Conservation (phyloP, 768 basidiomycete genomes). For the Lactarius akahatsu region DNA sequence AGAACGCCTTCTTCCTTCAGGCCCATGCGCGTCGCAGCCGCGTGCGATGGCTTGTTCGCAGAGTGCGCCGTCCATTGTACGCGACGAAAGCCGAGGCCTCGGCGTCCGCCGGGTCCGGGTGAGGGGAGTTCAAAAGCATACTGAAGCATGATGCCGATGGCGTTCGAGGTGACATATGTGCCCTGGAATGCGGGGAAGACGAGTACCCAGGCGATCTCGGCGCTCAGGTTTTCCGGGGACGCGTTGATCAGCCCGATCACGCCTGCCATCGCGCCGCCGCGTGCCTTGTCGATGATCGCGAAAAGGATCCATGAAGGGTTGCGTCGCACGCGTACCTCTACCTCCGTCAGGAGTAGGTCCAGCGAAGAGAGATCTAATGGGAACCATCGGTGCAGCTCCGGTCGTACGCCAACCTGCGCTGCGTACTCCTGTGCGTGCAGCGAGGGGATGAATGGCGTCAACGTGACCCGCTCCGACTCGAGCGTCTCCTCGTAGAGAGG, state of each 20-base stretch:
- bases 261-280: constrained; percentile 40
- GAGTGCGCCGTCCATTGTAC: constrained; percentile 45
- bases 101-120: constrained; percentile 20
- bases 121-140: constrained; percentile 36
- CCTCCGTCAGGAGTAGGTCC: constrained; percentile 30
- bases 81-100: constrained; percentile 46
- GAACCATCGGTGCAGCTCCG: constrained; percentile 36
- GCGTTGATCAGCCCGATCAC: constrained; percentile 38
- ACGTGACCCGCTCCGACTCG: constrained; percentile 39
- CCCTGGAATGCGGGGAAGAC: constrained; percentile 19
- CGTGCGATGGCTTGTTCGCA: constrained; percentile 39
- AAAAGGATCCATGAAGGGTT: constrained; percentile 34
- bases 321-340: constrained; percentile 30
- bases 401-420: constrained; percentile 31
- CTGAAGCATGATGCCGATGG: constrained; percentile 42
- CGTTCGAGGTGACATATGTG: constrained; percentile 29
- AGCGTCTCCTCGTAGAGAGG: constrained; percentile 36
- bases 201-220: constrained; percentile 19
- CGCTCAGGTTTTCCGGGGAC: constrained; percentile 10
- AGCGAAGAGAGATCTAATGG: constrained; percentile 34
- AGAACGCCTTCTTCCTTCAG: constrained; percentile 45
- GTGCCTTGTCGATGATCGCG: constrained; percentile 43
- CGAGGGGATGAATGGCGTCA: constrained; percentile 42
- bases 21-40: constrained; percentile 46
- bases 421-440: constrained; percentile 37